Conservation (phyloP, 2,329 filamentous ascomycete species). For the Cryphonectria nitschkei region DNA sequence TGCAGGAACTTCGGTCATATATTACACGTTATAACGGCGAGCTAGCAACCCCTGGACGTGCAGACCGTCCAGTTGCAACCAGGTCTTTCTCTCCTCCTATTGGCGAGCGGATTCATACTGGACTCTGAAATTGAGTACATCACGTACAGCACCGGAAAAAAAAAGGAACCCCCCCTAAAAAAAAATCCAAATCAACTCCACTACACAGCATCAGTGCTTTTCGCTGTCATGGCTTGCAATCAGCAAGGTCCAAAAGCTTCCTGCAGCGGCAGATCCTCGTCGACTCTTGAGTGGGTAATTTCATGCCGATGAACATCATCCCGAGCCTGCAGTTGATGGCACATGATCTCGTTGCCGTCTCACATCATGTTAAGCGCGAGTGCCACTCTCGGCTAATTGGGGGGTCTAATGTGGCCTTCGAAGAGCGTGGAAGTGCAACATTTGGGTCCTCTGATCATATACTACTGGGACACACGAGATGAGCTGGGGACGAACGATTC, state of each 20-base stretch:
- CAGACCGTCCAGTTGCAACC: not conserved
- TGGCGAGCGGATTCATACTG: not conserved
- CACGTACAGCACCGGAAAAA: not conserved
- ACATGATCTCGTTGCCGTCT: not conserved
- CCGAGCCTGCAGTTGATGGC: not conserved
- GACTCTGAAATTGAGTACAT: not conserved
- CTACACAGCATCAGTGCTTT: not conserved
- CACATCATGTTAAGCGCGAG: not conserved
- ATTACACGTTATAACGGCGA: not conserved
- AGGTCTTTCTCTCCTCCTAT: not conserved
- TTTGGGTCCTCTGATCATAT: not conserved
- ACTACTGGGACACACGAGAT: not conserved
- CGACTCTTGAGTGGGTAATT: not conserved
- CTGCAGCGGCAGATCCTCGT: not conserved
- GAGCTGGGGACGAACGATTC: not conserved
- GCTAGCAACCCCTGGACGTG: not conserved
- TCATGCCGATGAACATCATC: not conserved
- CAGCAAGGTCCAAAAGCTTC: not conserved
- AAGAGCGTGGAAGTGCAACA: not conserved
- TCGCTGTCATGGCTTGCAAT: not conserved
- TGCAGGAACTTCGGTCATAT: not conserved
- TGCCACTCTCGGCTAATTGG: not conserved
- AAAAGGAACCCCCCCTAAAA: too few species aligned
- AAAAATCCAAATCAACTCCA: not conserved
- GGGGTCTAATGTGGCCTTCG: not conserved